phyloP scores from a whole-genome alignment of 129 eudicot species.

The Centella asiatica region DNA sequence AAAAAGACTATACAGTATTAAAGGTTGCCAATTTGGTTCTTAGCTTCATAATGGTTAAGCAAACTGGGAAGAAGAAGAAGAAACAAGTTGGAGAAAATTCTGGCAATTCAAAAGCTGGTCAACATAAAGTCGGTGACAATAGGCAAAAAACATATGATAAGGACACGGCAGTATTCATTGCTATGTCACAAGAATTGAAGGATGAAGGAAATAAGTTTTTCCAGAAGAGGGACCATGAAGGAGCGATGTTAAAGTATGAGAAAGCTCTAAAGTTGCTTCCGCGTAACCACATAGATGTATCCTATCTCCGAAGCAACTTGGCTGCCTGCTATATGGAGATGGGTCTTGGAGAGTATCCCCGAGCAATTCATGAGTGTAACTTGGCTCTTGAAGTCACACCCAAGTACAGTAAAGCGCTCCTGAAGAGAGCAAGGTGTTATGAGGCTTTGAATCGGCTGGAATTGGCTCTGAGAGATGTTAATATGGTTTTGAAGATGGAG shows the following conservation, averaged over 20 bases:
- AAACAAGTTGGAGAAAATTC: conserved; percentile 28
- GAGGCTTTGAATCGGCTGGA: conserved; percentile 71
- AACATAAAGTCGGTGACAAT: conserved; percentile 26
- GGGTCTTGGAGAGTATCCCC: conserved; percentile 71
- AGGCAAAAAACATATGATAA: conserved; percentile 40
- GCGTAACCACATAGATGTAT: conserved; percentile 60
- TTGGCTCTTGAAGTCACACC: conserved; percentile 90
- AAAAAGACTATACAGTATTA: background rate
- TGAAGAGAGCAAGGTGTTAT: conserved; percentile 91
- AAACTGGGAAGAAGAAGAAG: conserved; percentile 46
- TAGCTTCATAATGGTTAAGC: conserved; percentile 49
- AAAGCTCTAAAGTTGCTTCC: conserved; percentile 82
- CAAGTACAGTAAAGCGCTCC: conserved; percentile 71
- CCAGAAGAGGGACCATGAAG: conserved; percentile 71
- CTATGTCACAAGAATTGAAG: conserved; percentile 63
- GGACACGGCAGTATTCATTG: conserved; percentile 58
- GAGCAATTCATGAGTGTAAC: conserved; percentile 90
- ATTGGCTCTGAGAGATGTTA: conserved; percentile 73
- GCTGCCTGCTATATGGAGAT: conserved; percentile 95
- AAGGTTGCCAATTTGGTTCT: background rate
- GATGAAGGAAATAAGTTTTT: conserved; percentile 82
- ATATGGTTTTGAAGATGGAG: conserved; percentile 49
- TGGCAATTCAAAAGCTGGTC: conserved; percentile 27
- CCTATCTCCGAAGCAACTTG: conserved; percentile 71
- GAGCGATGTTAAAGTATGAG: conserved; percentile 71